These are phyloP conservation scores for Aspergillus panamensis DNA, from an alignment of 495 filamentous ascomycete genomes.

Conservation along the genomic window DNA sequence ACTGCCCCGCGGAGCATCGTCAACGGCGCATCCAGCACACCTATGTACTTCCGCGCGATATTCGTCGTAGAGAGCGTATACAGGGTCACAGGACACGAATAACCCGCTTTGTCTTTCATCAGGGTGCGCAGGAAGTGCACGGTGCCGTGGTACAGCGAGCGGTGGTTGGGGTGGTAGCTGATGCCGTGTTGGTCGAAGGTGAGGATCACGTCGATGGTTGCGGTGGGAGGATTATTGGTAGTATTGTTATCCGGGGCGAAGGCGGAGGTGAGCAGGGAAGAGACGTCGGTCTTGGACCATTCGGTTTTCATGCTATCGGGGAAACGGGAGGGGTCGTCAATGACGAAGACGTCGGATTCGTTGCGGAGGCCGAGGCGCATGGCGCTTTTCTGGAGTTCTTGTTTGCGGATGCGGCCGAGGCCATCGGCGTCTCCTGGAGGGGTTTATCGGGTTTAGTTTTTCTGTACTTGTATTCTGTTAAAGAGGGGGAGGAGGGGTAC, in stretches of 20 bases:
- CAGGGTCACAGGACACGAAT: slow-evolving; percentile 68
- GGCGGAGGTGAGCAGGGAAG: slow-evolving; percentile 60
- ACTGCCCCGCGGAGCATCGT: slow-evolving; percentile 53
- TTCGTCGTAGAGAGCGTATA: slow-evolving; percentile 75
- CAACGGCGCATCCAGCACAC: slow-evolving; percentile 65
- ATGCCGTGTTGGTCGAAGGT: slow-evolving; percentile 84
- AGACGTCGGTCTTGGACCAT: slow-evolving; percentile 70
- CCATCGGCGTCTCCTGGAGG: slow-evolving; percentile 74
- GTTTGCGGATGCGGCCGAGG: slow-evolving; percentile 73
- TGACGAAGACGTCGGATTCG: slow-evolving; percentile 71
- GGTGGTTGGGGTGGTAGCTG: slow-evolving; percentile 87
- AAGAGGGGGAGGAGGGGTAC: slow-evolving; percentile 39
- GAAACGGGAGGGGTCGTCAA: slow-evolving; percentile 73
- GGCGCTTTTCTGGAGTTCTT: slow-evolving; percentile 77
- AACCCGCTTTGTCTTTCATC: slow-evolving; percentile 61
- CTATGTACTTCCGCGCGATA: slow-evolving; percentile 74
- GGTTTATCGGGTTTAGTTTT: neutral
- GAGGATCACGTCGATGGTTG: slow-evolving; percentile 74
- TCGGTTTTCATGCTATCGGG: slow-evolving; percentile 77
- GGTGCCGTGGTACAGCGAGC: slow-evolving; percentile 78
- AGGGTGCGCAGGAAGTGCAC: slow-evolving; percentile 62
- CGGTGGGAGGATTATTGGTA: slow-evolving; percentile 40
- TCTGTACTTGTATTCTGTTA: neutral
- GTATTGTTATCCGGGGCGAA: slow-evolving; percentile 59
- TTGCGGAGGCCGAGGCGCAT: slow-evolving; percentile 67